Conservation (phyloP, 2,329 filamentous ascomycete genomes). For the Phoma sp. region DNA sequence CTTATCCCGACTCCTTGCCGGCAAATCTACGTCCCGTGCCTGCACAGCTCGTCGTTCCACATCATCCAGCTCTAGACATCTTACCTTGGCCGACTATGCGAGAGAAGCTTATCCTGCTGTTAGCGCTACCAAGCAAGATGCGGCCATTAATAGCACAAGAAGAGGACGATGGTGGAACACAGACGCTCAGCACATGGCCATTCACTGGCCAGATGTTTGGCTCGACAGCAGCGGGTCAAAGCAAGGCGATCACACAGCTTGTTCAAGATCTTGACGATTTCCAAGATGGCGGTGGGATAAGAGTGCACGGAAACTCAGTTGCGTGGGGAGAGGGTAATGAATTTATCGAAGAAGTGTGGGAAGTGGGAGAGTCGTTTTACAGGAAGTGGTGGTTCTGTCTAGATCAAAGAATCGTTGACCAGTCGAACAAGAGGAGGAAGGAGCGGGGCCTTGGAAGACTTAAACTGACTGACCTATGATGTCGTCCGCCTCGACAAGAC, state of each 20-base stretch:
- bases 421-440: constrained; percentile 59
- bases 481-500: no score
- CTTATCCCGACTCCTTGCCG: constrained; percentile 15
- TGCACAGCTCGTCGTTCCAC: constrained; percentile 57
- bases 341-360: constrained; percentile 59
- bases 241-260: constrained; percentile 58
- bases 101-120: constrained; percentile 57
- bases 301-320: constrained; percentile 32
- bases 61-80: constrained; percentile 64
- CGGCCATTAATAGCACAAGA: constrained; percentile 55
- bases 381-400: constrained; percentile 67
- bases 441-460: constrained; percentile 51
- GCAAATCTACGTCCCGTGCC: constrained; percentile 58
- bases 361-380: constrained; percentile 65
- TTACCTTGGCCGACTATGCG: constrained; percentile 62
- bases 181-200: background rate
- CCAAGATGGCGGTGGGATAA: constrained; percentile 53
- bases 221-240: constrained; percentile 6
- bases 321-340: constrained; percentile 59
- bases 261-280: constrained; percentile 64
- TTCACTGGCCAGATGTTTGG: background rate
- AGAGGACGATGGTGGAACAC: constrained; percentile 38
- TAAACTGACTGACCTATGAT: constrained; percentile 7
- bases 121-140: constrained; percentile 56
- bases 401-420: constrained; percentile 59